These are phyloP conservation scores for Pseudocercospora fijiensis DNA, from an alignment of 2,329 filamentous ascomycete species.

Conservation along the genomic window DNA sequence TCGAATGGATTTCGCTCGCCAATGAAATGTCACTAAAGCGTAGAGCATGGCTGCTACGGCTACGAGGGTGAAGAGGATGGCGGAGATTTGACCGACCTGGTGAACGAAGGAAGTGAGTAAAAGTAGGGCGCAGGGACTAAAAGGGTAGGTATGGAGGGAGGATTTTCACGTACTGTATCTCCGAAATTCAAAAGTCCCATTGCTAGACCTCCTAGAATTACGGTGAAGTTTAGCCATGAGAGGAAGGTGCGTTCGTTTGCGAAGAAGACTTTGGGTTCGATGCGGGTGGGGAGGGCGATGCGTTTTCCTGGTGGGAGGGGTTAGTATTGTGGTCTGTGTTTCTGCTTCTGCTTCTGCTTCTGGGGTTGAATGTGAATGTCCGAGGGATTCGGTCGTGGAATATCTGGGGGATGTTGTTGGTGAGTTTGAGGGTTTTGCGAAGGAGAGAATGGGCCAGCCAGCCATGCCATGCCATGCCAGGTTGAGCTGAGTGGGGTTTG, in stretches of 20 bases:
- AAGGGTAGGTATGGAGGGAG: not conserved
- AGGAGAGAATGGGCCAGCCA: too few relatives aligned
- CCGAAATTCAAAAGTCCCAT: conserved; percentile 98
- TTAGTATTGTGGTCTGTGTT: not conserved
- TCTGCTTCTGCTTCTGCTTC: not conserved
- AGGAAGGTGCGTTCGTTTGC: conserved; percentile 99
- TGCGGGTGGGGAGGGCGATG: conserved; percentile 93
- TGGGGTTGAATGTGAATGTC: not conserved
- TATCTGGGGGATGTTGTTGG: not conserved
- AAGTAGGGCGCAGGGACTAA: not conserved
- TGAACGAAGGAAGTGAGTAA: not conserved
- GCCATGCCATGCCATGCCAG: too few relatives aligned
- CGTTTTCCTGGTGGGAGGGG: conserved; percentile 72
- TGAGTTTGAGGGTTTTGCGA: not conserved
- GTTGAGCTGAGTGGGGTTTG: too few relatives aligned
- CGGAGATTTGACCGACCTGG: conserved; percentile 80
- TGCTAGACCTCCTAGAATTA: conserved; percentile 93
- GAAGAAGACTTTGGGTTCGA: conserved; percentile 99
- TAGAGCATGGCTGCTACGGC: conserved; percentile 96
- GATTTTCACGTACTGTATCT: conserved; percentile 57
- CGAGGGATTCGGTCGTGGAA: not conserved
- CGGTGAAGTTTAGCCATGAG: conserved; percentile 99
- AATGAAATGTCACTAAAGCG: conserved; percentile 92
- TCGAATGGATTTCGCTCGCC: conserved; percentile 90
- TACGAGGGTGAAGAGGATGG: conserved; percentile 89